phyloP scores from a whole-genome alignment of 257 asterid genomes.

The Salvia rosmarinus region DNA sequence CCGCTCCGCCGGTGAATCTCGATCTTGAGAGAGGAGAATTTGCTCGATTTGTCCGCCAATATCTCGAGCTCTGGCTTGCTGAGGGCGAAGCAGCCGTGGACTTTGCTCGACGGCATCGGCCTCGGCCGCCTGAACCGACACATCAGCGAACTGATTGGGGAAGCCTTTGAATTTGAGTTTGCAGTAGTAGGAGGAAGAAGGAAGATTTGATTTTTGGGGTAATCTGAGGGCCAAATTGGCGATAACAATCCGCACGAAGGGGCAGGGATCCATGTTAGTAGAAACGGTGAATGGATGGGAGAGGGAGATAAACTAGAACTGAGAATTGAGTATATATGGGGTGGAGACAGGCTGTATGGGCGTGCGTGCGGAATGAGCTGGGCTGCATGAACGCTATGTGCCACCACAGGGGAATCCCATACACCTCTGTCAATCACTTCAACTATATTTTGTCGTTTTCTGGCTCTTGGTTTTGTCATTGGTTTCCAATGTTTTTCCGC shows the following conservation, averaged over 20 bases:
- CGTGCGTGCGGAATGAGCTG: constrained; percentile 95
- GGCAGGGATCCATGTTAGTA: constrained; percentile 88
- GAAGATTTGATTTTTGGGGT: constrained; percentile 29
- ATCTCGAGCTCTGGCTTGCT: constrained; percentile 67
- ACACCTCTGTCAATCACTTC: constrained; percentile 43
- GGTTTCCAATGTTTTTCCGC: constrained; percentile 14
- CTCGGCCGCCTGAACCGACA: constrained; percentile 44
- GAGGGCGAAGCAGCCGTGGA: constrained; percentile 63
- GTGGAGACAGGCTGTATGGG: constrained; percentile 33
- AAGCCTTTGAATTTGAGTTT: constrained; percentile 72
- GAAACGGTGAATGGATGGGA: neutral
- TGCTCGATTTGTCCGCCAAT: constrained; percentile 46
- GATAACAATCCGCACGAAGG: constrained; percentile 72
- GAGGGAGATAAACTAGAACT: neutral
- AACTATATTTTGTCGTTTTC: constrained; percentile 28
- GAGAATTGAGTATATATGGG: constrained; percentile 8
- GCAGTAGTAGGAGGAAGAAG: constrained; percentile 45
- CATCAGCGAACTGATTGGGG: constrained; percentile 51
- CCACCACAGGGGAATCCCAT: constrained; percentile 53
- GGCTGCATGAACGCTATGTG: constrained; percentile 63
- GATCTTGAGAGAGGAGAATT: constrained; percentile 42
- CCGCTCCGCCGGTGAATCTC: constrained; percentile 54
- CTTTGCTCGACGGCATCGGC: constrained; percentile 50
- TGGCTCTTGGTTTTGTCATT: no score
- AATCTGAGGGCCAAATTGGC: constrained; percentile 60